These are phyloP conservation scores for Neoconidiobolus thromboides DNA, from an alignment of 371 early-diverging fungal species.

Conservation along the genomic window DNA sequence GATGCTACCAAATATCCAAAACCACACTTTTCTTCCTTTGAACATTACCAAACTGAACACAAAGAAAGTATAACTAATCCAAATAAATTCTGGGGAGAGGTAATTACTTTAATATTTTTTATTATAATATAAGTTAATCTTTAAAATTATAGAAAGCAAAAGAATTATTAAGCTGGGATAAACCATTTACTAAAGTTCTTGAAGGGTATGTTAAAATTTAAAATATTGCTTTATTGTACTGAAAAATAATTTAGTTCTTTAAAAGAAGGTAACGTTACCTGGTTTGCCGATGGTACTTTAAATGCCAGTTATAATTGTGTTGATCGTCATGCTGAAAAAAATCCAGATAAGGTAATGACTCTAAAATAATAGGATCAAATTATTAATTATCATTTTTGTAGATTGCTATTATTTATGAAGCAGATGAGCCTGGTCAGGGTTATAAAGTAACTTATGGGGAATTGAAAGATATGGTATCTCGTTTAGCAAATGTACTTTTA, in stretches of 20 bases:
- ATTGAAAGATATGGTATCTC: conserved; percentile 57
- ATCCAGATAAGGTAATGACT: conserved; percentile 32
- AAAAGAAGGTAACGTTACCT: conserved; percentile 56
- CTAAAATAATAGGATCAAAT: background rate
- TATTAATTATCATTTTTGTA: conserved; percentile 12
- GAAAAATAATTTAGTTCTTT: conserved; percentile 14
- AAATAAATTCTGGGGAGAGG: conserved; percentile 66
- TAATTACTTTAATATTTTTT: conserved; percentile 12
- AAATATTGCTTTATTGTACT: background rate
- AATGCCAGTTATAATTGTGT: conserved; percentile 95
- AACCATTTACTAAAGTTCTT: conserved; percentile 2
- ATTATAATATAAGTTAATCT: conserved; percentile 4
- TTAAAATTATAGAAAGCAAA: conserved; percentile 3
- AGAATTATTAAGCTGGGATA: conserved; percentile 6
- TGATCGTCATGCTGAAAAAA: conserved; percentile 70
- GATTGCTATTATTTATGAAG: conserved; percentile 78
- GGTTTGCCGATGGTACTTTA: conserved; percentile 87
- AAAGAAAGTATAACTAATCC: conserved; percentile 61
- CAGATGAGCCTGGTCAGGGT: conserved; percentile 63
- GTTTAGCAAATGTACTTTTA: conserved; percentile 60
- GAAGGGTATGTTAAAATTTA: background rate
- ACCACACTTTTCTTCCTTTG: conserved; percentile 53
- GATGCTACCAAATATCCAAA: conserved; percentile 13
- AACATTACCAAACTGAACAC: conserved; percentile 57
- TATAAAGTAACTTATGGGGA: conserved; percentile 65